Evolutionary conservation across 2,329 filamentous ascomycete species (phyloP), one percentile per base, ranked within the genome.

Genomic region (Pseudogymnoascus sp.): DNA sequence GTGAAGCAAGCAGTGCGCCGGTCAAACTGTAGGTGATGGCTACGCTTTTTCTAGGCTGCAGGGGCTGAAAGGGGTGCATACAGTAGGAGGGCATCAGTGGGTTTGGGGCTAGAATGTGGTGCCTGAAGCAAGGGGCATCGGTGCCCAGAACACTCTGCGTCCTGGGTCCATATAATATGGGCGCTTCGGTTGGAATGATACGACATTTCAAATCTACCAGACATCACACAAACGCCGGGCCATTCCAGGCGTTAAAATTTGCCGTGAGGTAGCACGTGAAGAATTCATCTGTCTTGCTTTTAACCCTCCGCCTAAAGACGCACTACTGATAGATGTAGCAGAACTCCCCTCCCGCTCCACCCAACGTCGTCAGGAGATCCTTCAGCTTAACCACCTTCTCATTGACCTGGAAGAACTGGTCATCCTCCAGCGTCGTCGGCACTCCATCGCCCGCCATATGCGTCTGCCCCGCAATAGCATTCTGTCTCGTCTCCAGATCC

Each of bases 401-500:
- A 33, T 54, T 54, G 9, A 54, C 47, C 47, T 54, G 28, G 9
- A 54, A 54, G 47, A 22, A 41, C 1, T 38, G 16, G 22, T 16
- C 33, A 22, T 16, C 30, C 11, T 37, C 60, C 2, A 12, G 33
- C 50, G 25, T 12, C 33, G 20, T 41, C 7, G 37, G 50, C 18
- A 43, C 69, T 61, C 61, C 71, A 54, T 33, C 47, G 4, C 47
- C 47, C 9, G 28, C 11, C 47, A 54, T 33, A 14, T 54, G 25
- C 11, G 47, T 54, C 47, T 54, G 47, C n/a, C 74, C 73, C 71
- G 71, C 64, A 39, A 71, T 66, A 28, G 64, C 65, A 33, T 67
- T 63, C 36, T 63, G 57, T 8, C 69, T 61, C 64, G 41, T 74
- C 69, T 41, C 69, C 68, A 69, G 74, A 65, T 79, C 74, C 20